phyloP scores from a whole-genome alignment of 331 rosid genomes.

The Rhamnella rubrinervis region DNA sequence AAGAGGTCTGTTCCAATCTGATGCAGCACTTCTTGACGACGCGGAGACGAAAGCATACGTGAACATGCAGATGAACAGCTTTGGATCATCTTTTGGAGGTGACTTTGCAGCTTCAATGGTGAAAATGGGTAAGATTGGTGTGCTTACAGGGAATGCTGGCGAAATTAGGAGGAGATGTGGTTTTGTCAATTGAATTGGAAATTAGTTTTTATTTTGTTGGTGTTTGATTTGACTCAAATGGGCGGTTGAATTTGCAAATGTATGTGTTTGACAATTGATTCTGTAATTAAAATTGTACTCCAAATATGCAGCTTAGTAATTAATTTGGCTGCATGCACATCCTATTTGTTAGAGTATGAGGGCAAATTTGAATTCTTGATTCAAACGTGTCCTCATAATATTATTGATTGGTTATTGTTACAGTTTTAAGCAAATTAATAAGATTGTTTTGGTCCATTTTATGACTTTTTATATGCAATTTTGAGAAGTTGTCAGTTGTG shows the following conservation, averaged over 20 bases:
- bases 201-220: not conserved
- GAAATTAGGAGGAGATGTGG: slow-evolving; percentile 43
- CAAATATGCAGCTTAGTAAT: too few relatives aligned
- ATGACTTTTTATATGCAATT: too few relatives aligned
- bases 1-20: slow-evolving; percentile 53
- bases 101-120: slow-evolving; percentile 47
- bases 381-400: too few relatives aligned
- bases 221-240: not conserved
- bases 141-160: slow-evolving; percentile 45
- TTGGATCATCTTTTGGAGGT: slow-evolving; percentile 26
- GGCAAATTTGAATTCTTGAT: too few relatives aligned
- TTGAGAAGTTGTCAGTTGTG: too few relatives aligned
- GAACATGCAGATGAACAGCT: slow-evolving; percentile 4
- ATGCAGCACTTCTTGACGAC: slow-evolving; percentile 45
- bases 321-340: too few relatives aligned
- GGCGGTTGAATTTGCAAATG: not conserved
- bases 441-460: too few relatives aligned
- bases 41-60: slow-evolving; percentile 32
- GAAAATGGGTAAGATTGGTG: not conserved
- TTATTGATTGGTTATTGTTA: too few relatives aligned
- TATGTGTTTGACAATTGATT: too few relatives aligned
- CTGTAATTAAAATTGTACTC: too few relatives aligned
- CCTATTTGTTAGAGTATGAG: too few relatives aligned
- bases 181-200: slow-evolving; percentile 19
- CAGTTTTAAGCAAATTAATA: too few relatives aligned